Base-by-base conservation (phyloP, 139 green algal genomes). In the Edaphochlamys debaryana region DNA sequence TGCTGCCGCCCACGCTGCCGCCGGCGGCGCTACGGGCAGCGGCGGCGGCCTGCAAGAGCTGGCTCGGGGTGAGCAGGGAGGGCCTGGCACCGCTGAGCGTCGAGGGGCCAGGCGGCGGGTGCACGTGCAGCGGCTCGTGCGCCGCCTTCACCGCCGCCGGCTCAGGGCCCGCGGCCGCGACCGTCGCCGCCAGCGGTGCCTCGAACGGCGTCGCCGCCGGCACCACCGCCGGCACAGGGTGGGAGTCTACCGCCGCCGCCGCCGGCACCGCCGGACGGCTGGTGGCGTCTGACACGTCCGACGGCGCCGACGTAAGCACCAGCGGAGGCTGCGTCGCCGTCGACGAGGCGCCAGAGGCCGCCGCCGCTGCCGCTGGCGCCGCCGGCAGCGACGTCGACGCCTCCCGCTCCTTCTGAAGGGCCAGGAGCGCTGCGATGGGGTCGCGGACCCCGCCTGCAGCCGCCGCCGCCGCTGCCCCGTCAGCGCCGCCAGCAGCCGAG, bases 31-130 rank as follows among this genome's bases (percentile, higher is more conserved):
- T 67, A 7, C 67, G 27, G 3, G 70, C 66, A 20, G 60, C 42
- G 45, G 62, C 67, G 20, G 54, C 54, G 0, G 79, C 74, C 36
- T 75, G 36, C 84, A 90, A 79, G 30, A 94, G 75, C 66, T 90
- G 79, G 11, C 79, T 90, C 34, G 90, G 91, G 22, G 89, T 94
- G 45, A 94, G 77, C 50, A 92, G 82, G n/a, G 36, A 68, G 48
- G 4, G 78, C 37, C 34, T 23, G 32, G 69, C n/a, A n/a, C n/a
- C n/a, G n/a, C n/a, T n/a, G n/a, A n/a, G n/a, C n/a, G n/a, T n/a
- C n/a, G n/a, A n/a, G n/a, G n/a, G n/a, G n/a, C n/a, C n/a, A n/a
- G n/a, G n/a, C n/a, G n/a, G n/a, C n/a, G n/a, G n/a, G n/a, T n/a
- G n/a, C n/a, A n/a, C n/a, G n/a, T n/a, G n/a, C n/a, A n/a, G n/a